Evolutionary conservation across 306 rosid species (phyloP).

Genomic region (Castanea sativa): DNA sequence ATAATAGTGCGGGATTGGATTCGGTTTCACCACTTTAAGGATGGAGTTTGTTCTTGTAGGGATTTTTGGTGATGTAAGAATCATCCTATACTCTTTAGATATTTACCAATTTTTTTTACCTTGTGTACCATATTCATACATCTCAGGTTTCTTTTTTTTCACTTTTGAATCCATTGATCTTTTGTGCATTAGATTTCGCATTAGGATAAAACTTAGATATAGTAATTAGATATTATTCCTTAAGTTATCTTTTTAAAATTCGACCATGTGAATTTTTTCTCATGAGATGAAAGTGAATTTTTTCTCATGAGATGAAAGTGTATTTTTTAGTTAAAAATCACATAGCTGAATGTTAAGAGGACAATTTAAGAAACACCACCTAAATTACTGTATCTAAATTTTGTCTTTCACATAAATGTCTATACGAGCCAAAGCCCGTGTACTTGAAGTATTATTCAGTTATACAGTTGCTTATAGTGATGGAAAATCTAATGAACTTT

Average conservation of each 20-base stretch:
- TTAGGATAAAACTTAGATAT: no score
- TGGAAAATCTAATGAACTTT: neutral
- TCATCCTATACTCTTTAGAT: conserved; percentile 21
- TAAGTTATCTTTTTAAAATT: no score
- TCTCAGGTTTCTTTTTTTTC: neutral
- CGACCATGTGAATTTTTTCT: rapidly evolving
- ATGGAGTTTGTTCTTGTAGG: no score
- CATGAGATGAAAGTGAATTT: no score
- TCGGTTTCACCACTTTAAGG: no score
- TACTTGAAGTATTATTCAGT: neutral
- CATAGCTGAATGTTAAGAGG: rapidly evolving
- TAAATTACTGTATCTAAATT: no score
- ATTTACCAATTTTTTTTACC: neutral
- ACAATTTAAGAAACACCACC: no score
- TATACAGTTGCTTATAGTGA: neutral
- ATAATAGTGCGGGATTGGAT: no score
- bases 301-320: no score
- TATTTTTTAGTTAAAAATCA: no score
- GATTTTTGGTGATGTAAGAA: neutral
- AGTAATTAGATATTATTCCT: no score
- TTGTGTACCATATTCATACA: neutral
- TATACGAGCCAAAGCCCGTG: neutral
- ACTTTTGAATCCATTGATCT: neutral
- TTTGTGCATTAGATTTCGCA: neutral
- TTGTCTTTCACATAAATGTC: neutral